phyloP scores from a whole-genome alignment of 2,329 filamentous ascomycete genomes.

The Kalaharituber pfeilii region DNA sequence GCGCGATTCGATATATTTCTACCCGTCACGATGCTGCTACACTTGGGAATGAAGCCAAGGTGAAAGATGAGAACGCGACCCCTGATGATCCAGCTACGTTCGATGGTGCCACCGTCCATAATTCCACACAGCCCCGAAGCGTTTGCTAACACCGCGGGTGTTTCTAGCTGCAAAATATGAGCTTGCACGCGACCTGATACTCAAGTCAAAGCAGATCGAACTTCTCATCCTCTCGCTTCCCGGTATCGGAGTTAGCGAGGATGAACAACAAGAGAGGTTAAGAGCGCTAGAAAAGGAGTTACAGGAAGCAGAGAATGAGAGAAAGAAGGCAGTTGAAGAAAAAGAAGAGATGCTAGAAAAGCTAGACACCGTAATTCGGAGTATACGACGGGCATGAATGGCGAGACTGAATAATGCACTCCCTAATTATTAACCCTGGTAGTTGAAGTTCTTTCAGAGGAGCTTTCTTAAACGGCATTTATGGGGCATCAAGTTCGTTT shows the following conservation, averaged over 20 bases:
- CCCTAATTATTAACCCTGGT: background rate
- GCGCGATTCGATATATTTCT: constrained; percentile 48
- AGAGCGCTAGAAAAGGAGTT: constrained; percentile 48
- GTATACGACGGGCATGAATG: constrained; percentile 41
- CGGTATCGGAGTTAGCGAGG: constrained; percentile 60
- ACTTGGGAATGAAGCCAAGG: constrained; percentile 35
- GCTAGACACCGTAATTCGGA: constrained; percentile 44
- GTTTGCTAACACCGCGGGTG: constrained; percentile 34
- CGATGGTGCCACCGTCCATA: constrained; percentile 14
- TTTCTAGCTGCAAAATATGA: constrained; percentile 53
- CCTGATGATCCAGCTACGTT: constrained; percentile 16
- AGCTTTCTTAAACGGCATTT: too few species aligned
- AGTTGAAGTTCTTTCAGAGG: too few species aligned
- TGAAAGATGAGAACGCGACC: constrained; percentile 8
- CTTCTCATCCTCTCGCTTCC: constrained; percentile 56
- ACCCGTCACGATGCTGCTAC: constrained; percentile 49
- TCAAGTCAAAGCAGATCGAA: constrained; percentile 73
- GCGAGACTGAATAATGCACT: background rate
- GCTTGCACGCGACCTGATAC: constrained; percentile 55
- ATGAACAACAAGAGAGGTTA: constrained; percentile 53
- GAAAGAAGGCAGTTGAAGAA: constrained; percentile 46
- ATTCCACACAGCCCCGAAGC: constrained; percentile 11
- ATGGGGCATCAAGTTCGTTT: too few species aligned
- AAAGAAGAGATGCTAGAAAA: constrained; percentile 43
- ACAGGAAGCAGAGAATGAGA: constrained; percentile 43